phyloP scores from a whole-genome alignment of 2,329 filamentous ascomycete species.

The Trichophyton benhamiae region DNA sequence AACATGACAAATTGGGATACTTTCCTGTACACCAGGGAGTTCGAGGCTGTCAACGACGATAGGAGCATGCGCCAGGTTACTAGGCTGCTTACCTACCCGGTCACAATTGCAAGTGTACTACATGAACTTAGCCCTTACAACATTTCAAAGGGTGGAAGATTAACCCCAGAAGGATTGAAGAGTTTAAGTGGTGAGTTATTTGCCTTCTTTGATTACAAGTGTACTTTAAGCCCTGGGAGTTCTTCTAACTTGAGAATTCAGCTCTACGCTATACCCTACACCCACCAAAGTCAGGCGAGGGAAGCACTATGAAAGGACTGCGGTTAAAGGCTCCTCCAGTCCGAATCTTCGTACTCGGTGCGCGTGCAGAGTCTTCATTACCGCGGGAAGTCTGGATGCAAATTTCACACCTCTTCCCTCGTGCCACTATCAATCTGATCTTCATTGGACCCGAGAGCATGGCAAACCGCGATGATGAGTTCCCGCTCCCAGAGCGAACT shows the following conservation, averaged over 20 bases:
- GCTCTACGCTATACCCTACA: slow-evolving; percentile 89
- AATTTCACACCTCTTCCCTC: slow-evolving; percentile 87
- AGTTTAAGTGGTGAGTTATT: slow-evolving; percentile 66
- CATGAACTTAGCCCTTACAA: slow-evolving; percentile 92
- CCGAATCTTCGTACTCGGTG: slow-evolving; percentile 83
- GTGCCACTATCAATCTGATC: slow-evolving; percentile 75
- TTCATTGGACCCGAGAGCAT: slow-evolving; percentile 96
- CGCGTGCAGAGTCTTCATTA: slow-evolving; percentile 91
- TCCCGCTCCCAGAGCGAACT: slow-evolving; percentile 77
- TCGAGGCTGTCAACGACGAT: slow-evolving; percentile 80
- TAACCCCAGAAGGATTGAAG: slow-evolving; percentile 83
- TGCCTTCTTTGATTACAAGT: slow-evolving; percentile 12
- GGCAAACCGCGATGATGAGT: slow-evolving; percentile 84
- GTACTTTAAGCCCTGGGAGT: not conserved
- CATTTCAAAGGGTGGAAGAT: slow-evolving; percentile 58
- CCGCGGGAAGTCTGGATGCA: slow-evolving; percentile 91
- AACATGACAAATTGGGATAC: slow-evolving; percentile 99
- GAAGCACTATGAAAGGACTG: slow-evolving; percentile 61
- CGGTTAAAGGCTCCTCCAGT: slow-evolving; percentile 76
- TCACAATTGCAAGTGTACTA: slow-evolving; percentile 80
- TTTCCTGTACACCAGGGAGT: slow-evolving; percentile 83
- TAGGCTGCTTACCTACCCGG: slow-evolving; percentile 79
- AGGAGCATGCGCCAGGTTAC: slow-evolving; percentile 87
- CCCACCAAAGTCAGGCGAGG: slow-evolving; percentile 67
- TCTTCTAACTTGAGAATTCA: slow-evolving; percentile 24